Evolutionary conservation across 805 yeast species (phyloP).

Genomic region (Zygoascus biomembranicola): DNA sequence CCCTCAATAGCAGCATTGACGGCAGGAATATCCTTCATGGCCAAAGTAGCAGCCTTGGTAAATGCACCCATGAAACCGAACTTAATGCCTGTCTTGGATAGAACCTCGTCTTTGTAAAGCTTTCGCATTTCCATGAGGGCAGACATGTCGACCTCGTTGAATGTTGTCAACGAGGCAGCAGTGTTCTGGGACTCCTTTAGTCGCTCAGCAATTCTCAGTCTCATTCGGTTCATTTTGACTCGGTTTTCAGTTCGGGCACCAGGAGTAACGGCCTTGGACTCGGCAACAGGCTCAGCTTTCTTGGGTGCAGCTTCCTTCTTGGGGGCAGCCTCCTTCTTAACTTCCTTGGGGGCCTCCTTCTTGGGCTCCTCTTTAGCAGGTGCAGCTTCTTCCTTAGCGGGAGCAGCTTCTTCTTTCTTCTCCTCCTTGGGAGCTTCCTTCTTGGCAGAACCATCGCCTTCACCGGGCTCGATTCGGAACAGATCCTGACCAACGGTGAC

Average conservation of each 20-base stretch:
- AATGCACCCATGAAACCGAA: slow-evolving; percentile 99
- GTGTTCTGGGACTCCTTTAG: slow-evolving; percentile 98
- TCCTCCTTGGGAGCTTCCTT: slow-evolving; percentile 20
- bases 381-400: slow-evolving; percentile 17
- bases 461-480: slow-evolving; percentile 73
- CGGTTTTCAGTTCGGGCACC: slow-evolving; percentile 83
- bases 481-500: slow-evolving; percentile 94
- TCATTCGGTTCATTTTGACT: slow-evolving; percentile 99
- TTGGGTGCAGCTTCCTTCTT: slow-evolving; percentile 21
- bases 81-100: slow-evolving; percentile 88
- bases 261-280: slow-evolving; percentile 28
- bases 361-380: slow-evolving; percentile 18
- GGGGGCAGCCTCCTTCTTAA: slow-evolving; percentile 13
- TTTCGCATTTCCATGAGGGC: slow-evolving; percentile 89
- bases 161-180: slow-evolving; percentile 95
- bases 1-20: slow-evolving; percentile 90
- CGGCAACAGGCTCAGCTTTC: slow-evolving; percentile 27
- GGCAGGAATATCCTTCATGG: slow-evolving; percentile 90
- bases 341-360: slow-evolving; percentile 27
- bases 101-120: slow-evolving; percentile 90
- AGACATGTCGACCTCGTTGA: slow-evolving; percentile 97
- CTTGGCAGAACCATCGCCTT: slow-evolving; percentile 41
- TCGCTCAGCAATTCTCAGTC: slow-evolving; percentile 97
- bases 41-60: slow-evolving; percentile 86
- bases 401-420: slow-evolving; percentile 23